Base-by-base conservation (phyloP, 345 rosid species). In the Murraya koenigii region DNA sequence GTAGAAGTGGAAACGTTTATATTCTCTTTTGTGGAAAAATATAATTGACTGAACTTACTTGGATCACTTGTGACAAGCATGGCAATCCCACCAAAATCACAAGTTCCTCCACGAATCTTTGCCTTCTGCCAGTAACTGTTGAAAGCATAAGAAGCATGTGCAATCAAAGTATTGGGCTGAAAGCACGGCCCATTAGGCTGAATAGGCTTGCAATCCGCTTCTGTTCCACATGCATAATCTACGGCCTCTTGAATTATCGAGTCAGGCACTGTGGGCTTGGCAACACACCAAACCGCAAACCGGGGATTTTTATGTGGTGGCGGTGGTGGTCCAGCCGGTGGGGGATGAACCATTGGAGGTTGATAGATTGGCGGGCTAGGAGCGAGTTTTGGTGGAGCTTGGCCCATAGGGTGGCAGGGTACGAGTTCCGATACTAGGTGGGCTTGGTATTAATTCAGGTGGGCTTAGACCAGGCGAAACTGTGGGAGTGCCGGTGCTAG, bases 11-110 rank as follows among this genome's bases (percentile, higher is more conserved):
- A 13, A 44, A 44, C 17, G 5, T 44, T 11, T 13, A 44, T 44
- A 1, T 3, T 44, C 17, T 13, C 17, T 11, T 44, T 44, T 44
- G 49, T 3, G 5, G 11, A 13, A 13, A 44, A 44, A 44, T 44
- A 44, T 44, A 2, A 13, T 11, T 3, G 15, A 13, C 49, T 14
- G 49, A 13, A 44, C 82, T 82, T 82, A 88, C 91, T 85, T 10
- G 91, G 91, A 80, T 88, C 91, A 66, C 5, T 41, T 0, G 85
- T 83, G 56, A 86, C 81, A 14, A 86, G 80, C 82, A 86, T 84
- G 75, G 91, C 89, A 28, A 87, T 86, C 22, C 88, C 91, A 32
- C 87, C 89, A 66, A 86, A 86, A 49, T 84, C 85, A 66, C 91
- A 88, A 39, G 91, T 86, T 19, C 88, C 91, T 3, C 89, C 88